These are phyloP conservation scores for Peronospora farinosa DNA, from an alignment of 352 stramenopile genomes.

Conservation along the genomic window DNA sequence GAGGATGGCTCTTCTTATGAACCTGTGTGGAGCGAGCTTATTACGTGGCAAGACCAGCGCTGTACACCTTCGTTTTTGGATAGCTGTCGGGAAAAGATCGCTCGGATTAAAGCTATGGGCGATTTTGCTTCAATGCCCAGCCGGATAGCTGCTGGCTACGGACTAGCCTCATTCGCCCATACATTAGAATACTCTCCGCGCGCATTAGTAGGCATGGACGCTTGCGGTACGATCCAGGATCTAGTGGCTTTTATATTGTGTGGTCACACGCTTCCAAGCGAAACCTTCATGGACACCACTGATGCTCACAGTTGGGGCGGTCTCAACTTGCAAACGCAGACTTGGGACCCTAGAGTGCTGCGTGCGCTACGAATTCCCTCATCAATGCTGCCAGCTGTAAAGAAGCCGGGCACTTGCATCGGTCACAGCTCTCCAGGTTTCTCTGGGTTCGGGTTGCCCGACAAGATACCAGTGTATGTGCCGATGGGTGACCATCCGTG, in stretches of 20 bases:
- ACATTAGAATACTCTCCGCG: slow-evolving; percentile 32
- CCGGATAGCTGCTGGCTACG: slow-evolving; percentile 54
- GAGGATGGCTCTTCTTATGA: slow-evolving; percentile 13
- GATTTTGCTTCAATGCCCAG: slow-evolving; percentile 15
- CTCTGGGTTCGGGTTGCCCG: slow-evolving; percentile 33
- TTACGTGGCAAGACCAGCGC: slow-evolving; percentile 79
- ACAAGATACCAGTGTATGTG: slow-evolving; percentile 36
- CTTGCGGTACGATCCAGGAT: slow-evolving; percentile 77
- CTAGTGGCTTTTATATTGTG: slow-evolving; percentile 71
- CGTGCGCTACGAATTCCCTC: slow-evolving; percentile 50
- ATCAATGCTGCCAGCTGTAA: slow-evolving; percentile 54
- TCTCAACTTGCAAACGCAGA: slow-evolving; percentile 37
- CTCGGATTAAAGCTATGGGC: neutral
- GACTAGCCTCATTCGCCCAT: slow-evolving; percentile 61
- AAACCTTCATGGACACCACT: slow-evolving; percentile 63
- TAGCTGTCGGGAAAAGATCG: slow-evolving; percentile 25
- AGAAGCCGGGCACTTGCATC: slow-evolving; percentile 43
- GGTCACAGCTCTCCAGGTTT: slow-evolving; percentile 23
- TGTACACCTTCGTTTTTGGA: slow-evolving; percentile 54
- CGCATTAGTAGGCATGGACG: slow-evolving; percentile 45
- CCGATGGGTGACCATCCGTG: slow-evolving; percentile 79
- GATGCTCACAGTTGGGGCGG: slow-evolving; percentile 74
- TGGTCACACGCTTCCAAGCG: slow-evolving; percentile 31
- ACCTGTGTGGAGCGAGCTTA: slow-evolving; percentile 48
- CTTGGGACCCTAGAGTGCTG: slow-evolving; percentile 45